Base-by-base conservation (phyloP, 805 yeast genomes). In the Groenewaldozyma salmanticensis region DNA sequence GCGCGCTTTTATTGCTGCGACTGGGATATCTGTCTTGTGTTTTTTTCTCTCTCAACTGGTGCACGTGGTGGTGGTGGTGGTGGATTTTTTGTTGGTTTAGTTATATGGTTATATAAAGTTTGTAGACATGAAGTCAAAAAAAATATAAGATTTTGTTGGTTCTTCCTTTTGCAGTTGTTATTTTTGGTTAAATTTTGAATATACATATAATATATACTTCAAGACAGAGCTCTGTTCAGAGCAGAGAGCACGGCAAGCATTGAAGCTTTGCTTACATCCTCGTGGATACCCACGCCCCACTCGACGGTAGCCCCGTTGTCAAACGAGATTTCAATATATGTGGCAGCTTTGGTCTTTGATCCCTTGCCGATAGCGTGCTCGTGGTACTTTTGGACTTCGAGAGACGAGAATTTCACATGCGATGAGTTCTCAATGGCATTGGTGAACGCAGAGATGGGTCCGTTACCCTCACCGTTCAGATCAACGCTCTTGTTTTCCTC, bases 251-350 rank as follows among this genome's bases (percentile, higher is more conserved):
- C 57, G n/a, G 71, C 67, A 37, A 61, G 55, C 52, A 84, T 74
- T 4, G 94, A 79, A 37, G 96, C 92, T 55, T 79, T 81, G 20
- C 94, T 80, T 41, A 84, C 92, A 64, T 88, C 95, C 62, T 79
- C 90, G 58, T 85, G 80, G 47, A 86, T 77, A 56, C 95, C 96
- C 44, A 88, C 88, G 64, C 96, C 96, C 95, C 96, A 88, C 37
- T 67, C 64, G 47, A 54, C 45, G 37, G 62, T 52, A 42, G 54
- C 38, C 54, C 65, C 54, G 36, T 65, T 61, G 33, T 67, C 65
- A 59, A 72, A 74, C 49, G 74, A 59, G 40, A 73, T 55, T 52
- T 75, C 81, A 44, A 88, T 77, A 53, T 79, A 83, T n/a, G 90
- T 74, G 11, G 82, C 92, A 40, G 94, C 94, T 59, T 74, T 72